Evolutionary conservation across 176 grass and related monocot species (phyloP), one percentile per base, ranked within the genome.

Genomic region (Lolium rigidum): DNA sequence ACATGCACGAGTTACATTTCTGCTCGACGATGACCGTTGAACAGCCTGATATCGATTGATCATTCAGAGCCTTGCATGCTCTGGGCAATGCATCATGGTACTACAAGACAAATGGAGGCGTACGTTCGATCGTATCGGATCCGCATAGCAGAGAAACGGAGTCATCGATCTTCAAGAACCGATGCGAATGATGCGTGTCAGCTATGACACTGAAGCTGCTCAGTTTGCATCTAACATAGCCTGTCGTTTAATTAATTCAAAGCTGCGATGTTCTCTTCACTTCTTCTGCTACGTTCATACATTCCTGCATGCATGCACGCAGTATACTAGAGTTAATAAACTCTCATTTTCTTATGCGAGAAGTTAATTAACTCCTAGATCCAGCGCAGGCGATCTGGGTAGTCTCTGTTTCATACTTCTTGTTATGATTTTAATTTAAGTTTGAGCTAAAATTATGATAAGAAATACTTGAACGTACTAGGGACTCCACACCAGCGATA

Each of bases 241-340:
- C 31, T 35, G 31, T 35, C 31, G 31, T 35, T 35, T 35, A 35
- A 35, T 35, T 35, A 35, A 35, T 35, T 35, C 31, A 35, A 35
- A 35, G 31, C 31, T 35, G 31, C 31, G 31, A 3, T 35, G 31
- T n/a, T n/a, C 66, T n/a, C 66, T 48, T 69, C 35, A 69, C 35
- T 69, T 72, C 20, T 41, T 47, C 69, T 47, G 41, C 4, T 22
- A 13, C 20, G 12, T 58, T n/a, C 18, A n/a, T 20, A 43, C 69
- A 72, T 46, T 72, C 69, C 69, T 71, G 38, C 38, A 6, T 43
- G 37, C 67, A 71, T 43, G 67, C 37, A 70, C 7, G 68, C 68
- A 70, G 31, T 18, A 17, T 68, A 38, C 7, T 38, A 21, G 38
- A 5, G 38, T 70, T n/a, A 70, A 43, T 67, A 35, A 65, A 28